Base-by-base conservation (phyloP, 805 yeast species). In the Metschnikowia reukaufii region DNA sequence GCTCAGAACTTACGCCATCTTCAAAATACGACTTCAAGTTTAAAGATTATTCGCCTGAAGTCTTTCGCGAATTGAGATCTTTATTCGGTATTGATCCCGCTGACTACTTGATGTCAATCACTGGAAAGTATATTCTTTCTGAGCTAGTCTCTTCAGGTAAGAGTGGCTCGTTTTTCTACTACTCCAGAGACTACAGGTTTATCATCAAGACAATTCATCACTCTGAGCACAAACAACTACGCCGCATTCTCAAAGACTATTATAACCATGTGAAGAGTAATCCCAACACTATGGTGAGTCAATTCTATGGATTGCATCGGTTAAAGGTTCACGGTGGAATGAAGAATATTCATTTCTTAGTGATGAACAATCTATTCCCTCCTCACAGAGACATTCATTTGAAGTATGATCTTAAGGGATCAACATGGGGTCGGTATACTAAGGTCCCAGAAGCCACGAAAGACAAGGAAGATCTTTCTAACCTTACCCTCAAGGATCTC, bases 101-200 rank as follows among this genome's bases (percentile, higher is more conserved):
- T 0, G 99, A 95, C 65, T 94, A 95, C 65, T 74, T 94, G 45
- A 83, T 92, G 57, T 88, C 97, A 0, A 75, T 94, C 55, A 92
- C 98, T 0, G 92, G 97, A 17, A 90, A 90, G 64, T 92, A 92
- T 61, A 87, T 94, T 52, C 77, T 94, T 32, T 86, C 94, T 21
- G 97, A 92, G 67, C 72, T 90, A 54, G 96, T 92, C 17, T 90
- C 97, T 1, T 97, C 98, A 0, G 99, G 99, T 3, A 94, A 94
- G 65, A 86, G 96, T 60, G 99, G 99, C 0, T 89, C 97, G 0
- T 92, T 92, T 61, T 94, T 94, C 63, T 94, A 94, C 70, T 95
- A 87, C 65, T 89, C 97, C 5, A 74, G 96, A 50, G 99, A 95
- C 68, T 91, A 84, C 69, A 78, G 92, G 52, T 94, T 88, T 68